Percentiles rank a stretch among this genome's conserved stretches.
Evolutionary conservation across 208 protist genomes (phyloP).

Genomic region (Leishmania tarentolae): DNA sequence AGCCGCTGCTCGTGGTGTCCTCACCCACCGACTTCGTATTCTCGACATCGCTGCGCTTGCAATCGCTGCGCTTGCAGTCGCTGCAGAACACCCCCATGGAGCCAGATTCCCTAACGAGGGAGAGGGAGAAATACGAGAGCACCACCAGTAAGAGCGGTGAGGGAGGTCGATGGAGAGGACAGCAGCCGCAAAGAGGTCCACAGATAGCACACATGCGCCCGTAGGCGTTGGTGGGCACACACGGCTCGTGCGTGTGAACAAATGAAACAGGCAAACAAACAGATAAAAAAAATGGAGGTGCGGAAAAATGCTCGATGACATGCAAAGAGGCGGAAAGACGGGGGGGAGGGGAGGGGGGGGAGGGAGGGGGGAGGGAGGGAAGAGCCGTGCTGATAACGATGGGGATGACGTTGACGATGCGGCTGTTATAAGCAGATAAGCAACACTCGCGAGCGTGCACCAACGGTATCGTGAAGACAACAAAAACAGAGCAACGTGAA

Average conservation of each 20-base stretch:
- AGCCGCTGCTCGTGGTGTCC: background rate
- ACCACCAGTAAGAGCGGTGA: background rate
- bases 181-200: background rate
- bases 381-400: background rate
- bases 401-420: background rate
- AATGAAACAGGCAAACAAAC: background rate
- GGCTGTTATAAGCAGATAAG: too few relatives aligned
- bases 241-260: background rate
- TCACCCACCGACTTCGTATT: constrained; percentile 10
- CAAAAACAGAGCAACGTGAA: background rate
- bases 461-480: background rate
- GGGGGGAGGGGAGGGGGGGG: too few relatives aligned
- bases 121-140: background rate
- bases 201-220: background rate
- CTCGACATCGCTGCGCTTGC: background rate
- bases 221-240: background rate
- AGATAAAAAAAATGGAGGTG: too few relatives aligned
- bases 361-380: background rate
- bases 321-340: background rate
- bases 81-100: constrained; percentile 11
- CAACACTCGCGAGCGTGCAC: too few relatives aligned
- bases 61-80: background rate
- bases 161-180: background rate
- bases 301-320: background rate
- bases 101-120: background rate